A percentile compares a stretch with the other conserved stretches of the same genome.
Conservation (phyloP, 352 stramenopile genomes). For the Pythium biforme region DNA sequence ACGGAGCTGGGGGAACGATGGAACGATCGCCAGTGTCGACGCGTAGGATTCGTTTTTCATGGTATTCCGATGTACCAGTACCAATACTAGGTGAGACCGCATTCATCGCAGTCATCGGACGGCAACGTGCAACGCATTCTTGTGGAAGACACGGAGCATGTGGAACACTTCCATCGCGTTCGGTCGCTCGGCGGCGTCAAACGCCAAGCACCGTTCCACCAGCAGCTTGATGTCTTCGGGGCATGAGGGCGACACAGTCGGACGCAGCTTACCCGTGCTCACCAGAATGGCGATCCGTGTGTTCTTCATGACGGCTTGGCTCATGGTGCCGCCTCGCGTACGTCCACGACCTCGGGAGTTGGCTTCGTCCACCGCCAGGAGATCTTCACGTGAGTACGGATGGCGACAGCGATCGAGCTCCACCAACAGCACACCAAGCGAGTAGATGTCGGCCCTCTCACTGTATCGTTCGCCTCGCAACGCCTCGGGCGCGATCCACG, state of each 20-base stretch:
- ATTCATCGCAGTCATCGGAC: too few species aligned
- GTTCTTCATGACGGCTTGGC: slow-evolving; percentile 7
- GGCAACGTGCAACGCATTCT: too few species aligned
- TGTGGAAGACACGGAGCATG: too few species aligned
- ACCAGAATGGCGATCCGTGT: slow-evolving; percentile 28
- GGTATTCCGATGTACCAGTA: too few species aligned
- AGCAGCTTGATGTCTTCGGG: slow-evolving; percentile 15
- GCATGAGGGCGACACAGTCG: slow-evolving; percentile 11
- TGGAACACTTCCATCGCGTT: not conserved
- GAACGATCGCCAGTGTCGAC: too few species aligned
- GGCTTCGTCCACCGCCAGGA: not conserved
- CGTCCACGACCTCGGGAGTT: not conserved
- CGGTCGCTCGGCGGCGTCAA: slow-evolving; percentile 9
- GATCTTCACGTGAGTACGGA: slow-evolving; percentile 10
- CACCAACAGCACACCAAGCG: slow-evolving; percentile 27
- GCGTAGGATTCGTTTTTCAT: too few species aligned
- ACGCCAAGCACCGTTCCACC: slow-evolving; percentile 19
- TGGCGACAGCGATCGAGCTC: slow-evolving; percentile 28
- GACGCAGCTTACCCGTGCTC: slow-evolving; percentile 22
- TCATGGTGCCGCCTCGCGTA: not conserved
- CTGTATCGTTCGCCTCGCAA: slow-evolving; percentile 30
- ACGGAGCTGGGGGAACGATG: too few species aligned
- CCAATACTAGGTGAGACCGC: too few species aligned
- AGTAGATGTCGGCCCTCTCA: slow-evolving; percentile 36
- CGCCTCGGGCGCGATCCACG: slow-evolving; percentile 32